Evolutionary conservation across 2,329 filamentous ascomycete genomes (phyloP).

Genomic region (Cercospora janseana): DNA sequence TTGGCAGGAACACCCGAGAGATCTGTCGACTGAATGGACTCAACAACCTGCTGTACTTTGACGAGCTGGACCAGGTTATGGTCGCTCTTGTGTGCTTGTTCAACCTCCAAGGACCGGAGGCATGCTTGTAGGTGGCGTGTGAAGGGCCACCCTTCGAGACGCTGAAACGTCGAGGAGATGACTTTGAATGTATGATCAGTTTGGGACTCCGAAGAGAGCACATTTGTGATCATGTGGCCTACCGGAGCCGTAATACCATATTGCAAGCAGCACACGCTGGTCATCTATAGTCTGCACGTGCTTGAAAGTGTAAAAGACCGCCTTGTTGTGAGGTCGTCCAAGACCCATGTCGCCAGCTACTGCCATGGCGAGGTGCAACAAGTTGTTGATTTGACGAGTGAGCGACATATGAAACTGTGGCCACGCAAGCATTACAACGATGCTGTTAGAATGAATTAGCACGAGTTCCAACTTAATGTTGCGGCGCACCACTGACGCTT

Average conservation of each 20-base stretch:
- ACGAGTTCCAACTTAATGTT: constrained; percentile 17
- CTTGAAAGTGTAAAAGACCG: constrained; percentile 8
- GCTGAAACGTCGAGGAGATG: constrained; percentile 34
- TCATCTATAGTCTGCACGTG: constrained; percentile 30
- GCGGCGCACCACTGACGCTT: constrained; percentile 13
- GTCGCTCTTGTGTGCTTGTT: constrained; percentile 32
- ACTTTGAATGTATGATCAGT: constrained; percentile 13
- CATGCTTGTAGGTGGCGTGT: constrained; percentile 30
- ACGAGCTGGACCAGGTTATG: constrained; percentile 34
- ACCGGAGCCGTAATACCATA: constrained; percentile 26
- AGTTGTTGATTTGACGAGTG: constrained; percentile 31
- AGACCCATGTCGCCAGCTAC: constrained; percentile 32
- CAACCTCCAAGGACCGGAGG: constrained; percentile 26
- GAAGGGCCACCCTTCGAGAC: constrained; percentile 32
- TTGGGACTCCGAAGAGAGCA: not conserved
- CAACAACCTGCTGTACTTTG: constrained; percentile 31
- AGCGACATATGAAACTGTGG: constrained; percentile 34
- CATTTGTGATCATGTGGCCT: not conserved
- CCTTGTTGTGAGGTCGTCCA: constrained; percentile 26
- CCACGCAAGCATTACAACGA: constrained; percentile 15
- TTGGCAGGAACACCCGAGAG: constrained; percentile 29
- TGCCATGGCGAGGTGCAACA: constrained; percentile 34
- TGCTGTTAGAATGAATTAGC: constrained; percentile 24
- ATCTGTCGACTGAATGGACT: constrained; percentile 29
- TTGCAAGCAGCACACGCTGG: constrained; percentile 29